phyloP scores from a whole-genome alignment of 2,329 filamentous ascomycete genomes.

The Ophiosphaerella korrae region DNA sequence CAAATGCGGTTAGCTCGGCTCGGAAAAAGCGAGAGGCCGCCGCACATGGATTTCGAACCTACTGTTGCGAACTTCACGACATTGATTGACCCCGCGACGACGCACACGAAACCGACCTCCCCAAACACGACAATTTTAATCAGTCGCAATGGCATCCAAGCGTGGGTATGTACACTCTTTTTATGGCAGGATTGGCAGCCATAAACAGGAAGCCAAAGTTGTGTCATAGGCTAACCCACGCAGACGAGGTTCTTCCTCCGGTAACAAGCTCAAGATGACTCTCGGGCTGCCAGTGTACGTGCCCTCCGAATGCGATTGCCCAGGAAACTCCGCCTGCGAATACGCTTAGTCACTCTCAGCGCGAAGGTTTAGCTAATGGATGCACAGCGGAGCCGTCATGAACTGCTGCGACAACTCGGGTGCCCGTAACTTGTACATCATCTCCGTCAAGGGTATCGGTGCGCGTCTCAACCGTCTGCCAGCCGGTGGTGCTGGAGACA shows the following conservation, averaged over 20 bases:
- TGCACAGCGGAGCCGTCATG: conserved; percentile 91
- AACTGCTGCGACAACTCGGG: conserved; percentile 99
- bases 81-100: conserved; percentile 32
- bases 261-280: conserved; percentile 99
- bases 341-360: conserved; percentile 14
- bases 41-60: conserved; percentile 1
- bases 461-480: conserved; percentile 96
- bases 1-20: neutral
- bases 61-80: conserved; percentile 4
- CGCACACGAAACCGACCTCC: conserved; percentile 28
- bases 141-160: conserved; percentile 48
- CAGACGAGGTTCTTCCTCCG: conserved; percentile 83
- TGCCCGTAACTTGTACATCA: conserved; percentile 99
- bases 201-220: no score
- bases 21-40: conserved; percentile 1
- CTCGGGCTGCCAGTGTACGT: conserved; percentile 99
- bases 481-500: conserved; percentile 97
- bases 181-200: neutral
- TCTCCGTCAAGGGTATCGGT: conserved; percentile 98
- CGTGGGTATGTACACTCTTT: conserved; percentile 39
- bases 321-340: conserved; percentile 5
- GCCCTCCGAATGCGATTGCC: conserved; percentile 24
- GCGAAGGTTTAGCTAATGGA: conserved; percentile 32
- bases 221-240: conserved; percentile 30
- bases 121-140: conserved; percentile 19